phyloP scores from a whole-genome alignment of 805 yeast species.

The Nakazawaea anatomiae region DNA sequence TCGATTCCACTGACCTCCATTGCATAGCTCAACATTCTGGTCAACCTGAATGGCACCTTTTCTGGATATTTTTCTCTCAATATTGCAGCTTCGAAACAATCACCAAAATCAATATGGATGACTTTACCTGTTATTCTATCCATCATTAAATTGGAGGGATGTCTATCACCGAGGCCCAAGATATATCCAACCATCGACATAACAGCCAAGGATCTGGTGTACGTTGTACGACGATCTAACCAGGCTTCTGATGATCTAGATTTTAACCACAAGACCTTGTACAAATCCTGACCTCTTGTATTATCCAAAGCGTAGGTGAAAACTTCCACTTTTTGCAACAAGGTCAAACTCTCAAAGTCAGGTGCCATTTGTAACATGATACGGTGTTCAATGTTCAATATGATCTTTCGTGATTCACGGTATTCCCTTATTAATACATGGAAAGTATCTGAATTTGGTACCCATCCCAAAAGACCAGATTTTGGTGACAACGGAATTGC shows the following conservation, averaged over 20 bases:
- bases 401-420: slow-evolving; percentile 84
- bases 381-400: slow-evolving; percentile 88
- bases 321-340: slow-evolving; percentile 91
- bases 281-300: slow-evolving; percentile 93
- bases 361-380: slow-evolving; percentile 98
- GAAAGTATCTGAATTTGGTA: slow-evolving; percentile 94
- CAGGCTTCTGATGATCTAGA: slow-evolving; percentile 95
- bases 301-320: slow-evolving; percentile 94
- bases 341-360: slow-evolving; percentile 82
- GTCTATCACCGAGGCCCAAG: slow-evolving; percentile 94
- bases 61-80: slow-evolving; percentile 96
- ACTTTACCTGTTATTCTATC: slow-evolving; percentile 94
- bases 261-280: slow-evolving; percentile 93
- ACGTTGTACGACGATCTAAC: slow-evolving; percentile 95
- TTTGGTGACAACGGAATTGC: slow-evolving; percentile 96
- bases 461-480: slow-evolving; percentile 97
- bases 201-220: slow-evolving; percentile 91
- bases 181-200: slow-evolving; percentile 99
- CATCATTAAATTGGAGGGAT: slow-evolving; percentile 94
- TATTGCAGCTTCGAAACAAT: slow-evolving; percentile 97
- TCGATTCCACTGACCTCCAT: slow-evolving; percentile 99
- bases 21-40: slow-evolving; percentile 95
- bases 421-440: slow-evolving; percentile 89
- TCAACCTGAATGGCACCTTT: slow-evolving; percentile 93
- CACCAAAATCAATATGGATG: slow-evolving; percentile 97